Evolutionary conservation across 139 green algal genomes (phyloP).

Genomic region (Marvania coccoides): DNA sequence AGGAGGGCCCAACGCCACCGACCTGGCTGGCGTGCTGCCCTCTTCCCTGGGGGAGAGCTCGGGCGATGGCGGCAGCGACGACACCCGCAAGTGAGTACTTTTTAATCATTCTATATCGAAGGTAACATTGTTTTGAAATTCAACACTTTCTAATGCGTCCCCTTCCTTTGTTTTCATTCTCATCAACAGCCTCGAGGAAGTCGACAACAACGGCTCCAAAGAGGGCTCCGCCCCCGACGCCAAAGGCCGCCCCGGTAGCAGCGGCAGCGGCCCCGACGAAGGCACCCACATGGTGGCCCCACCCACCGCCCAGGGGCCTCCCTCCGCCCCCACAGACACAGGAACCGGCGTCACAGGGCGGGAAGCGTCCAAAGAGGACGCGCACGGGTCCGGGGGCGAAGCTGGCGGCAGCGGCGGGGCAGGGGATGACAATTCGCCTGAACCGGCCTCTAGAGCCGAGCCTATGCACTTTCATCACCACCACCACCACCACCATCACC

Average conservation of each 20-base stretch:
- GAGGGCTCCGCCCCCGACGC: conserved; percentile 48
- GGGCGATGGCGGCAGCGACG: conserved; percentile 19
- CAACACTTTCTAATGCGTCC: background rate
- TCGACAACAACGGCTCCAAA: conserved; percentile 48
- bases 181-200: conserved; percentile 29
- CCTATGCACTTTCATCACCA: no score
- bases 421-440: no score
- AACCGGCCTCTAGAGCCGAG: no score
- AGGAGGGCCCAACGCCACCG: conserved; percentile 1
- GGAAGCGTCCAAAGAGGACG: no score
- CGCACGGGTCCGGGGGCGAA: no score
- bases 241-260: background rate
- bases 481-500: no score
- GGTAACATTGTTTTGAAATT: background rate
- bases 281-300: background rate
- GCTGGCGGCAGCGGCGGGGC: no score
- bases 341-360: no score
- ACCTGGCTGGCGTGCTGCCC: background rate
- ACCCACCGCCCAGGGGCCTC: no score
- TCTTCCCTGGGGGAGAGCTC: background rate
- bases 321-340: no score
- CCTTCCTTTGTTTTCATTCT: background rate
- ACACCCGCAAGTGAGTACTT: conserved; percentile 30
- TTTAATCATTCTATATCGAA: background rate
- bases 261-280: conserved; percentile 27